These are phyloP conservation scores for Candida neerlandica DNA, from an alignment of 1,139 yeast species.

Conservation along the genomic window DNA sequence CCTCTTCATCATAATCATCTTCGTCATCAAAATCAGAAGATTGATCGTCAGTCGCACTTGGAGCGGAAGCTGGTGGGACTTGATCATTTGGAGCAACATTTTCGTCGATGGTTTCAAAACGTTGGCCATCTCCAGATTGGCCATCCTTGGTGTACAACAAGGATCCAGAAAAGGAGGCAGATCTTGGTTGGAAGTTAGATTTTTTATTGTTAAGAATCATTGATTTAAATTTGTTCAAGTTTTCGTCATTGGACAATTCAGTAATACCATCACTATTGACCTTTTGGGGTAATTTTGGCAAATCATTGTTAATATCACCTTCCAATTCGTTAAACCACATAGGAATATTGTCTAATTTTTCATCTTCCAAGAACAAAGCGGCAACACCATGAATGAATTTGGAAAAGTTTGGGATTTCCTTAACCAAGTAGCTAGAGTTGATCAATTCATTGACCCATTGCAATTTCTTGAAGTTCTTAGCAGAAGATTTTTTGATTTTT, in stretches of 20 bases:
- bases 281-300: constrained; percentile 26
- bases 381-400: constrained; percentile 92
- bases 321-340: constrained; percentile 95
- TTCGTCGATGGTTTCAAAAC: constrained; percentile 15
- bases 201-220: constrained; percentile 40
- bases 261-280: constrained; percentile 12
- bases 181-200: constrained; percentile 37
- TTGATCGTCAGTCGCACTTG: constrained; percentile 17
- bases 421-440: constrained; percentile 72
- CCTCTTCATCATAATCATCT: constrained; percentile 45
- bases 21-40: constrained; percentile 32
- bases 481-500: constrained; percentile 61
- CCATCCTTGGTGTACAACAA: constrained; percentile 21
- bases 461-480: constrained; percentile 42
- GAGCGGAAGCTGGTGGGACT: background rate
- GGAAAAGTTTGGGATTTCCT: constrained; percentile 89
- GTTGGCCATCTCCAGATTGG: constrained; percentile 12
- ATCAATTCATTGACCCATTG: constrained; percentile 90
- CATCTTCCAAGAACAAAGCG: constrained; percentile 83
- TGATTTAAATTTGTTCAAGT: constrained; percentile 45
- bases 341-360: constrained; percentile 85
- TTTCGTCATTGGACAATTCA: constrained; percentile 42
- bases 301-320: constrained; percentile 44
- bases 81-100: constrained; percentile 12
- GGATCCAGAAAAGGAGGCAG: constrained; percentile 47